Evolutionary conservation across 1,139 yeast species (phyloP), one percentile per base, ranked within the genome.

Genomic region (Scheffersomyces titani): DNA sequence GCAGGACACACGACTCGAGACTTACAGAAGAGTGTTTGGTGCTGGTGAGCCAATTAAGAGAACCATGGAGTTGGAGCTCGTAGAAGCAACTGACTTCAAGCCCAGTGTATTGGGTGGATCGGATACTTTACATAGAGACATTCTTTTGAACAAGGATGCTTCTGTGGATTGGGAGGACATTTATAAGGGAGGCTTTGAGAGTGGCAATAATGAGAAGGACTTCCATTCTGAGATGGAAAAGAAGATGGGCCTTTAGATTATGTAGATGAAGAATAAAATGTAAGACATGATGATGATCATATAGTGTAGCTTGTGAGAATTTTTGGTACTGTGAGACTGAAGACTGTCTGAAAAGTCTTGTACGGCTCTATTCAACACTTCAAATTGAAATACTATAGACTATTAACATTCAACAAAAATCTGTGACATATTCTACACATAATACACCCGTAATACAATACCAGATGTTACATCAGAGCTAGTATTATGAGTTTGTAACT

Each of bases 81-180:
- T 93, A n/a, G 85, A 85, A 51, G 79, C 82, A 53, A 84, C 91
- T n/a, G 92, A 89, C 56, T 86, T 86, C 71, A 84, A 81, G 62
- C 97, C 97, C n/a, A 71, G 79, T 53, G 73, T 81, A 18, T 76
- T 85, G 54, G 86, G 90, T 3, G 88, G 87, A 19, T 68, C 82
- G 11, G 80, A 77, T 53, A 76, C 80, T 54, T 62, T 91, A 65
- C 97, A 91, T 69, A 82, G 79, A 58, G 98, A 93, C 67, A 89
- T 94, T 55, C 80, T 96, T 60, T 73, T 85, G 70, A 90, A 90
- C 74, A 87, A 83, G 65, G 98, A 94, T 61, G 73, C 87, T 21
- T 74, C 84, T 16, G 76, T 94, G 51, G 97, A 92, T 65, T 94
- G 98, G 98, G 98, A 94, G 68, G 99, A 96, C 69, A 81, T 94